Conservation (phyloP, 805 yeast genomes). For the Wickerhamomyces chambardii region DNA sequence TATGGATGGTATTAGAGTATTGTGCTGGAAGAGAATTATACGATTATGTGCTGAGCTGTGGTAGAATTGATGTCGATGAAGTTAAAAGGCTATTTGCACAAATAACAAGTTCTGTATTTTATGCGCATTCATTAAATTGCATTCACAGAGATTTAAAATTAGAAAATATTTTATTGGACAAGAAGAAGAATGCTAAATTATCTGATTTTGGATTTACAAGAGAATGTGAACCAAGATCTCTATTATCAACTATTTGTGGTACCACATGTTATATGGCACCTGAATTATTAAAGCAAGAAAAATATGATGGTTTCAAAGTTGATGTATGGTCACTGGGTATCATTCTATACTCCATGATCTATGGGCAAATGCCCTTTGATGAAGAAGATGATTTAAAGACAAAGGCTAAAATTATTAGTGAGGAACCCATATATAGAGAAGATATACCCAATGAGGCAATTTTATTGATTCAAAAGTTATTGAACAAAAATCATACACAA, state of each 20-base stretch:
- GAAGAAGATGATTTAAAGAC: slow-evolving; percentile 63
- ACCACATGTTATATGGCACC: slow-evolving; percentile 98
- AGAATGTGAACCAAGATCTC: slow-evolving; percentile 47
- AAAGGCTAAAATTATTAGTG: slow-evolving; percentile 48
- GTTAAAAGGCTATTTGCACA: slow-evolving; percentile 51
- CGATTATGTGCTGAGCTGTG: slow-evolving; percentile 48
- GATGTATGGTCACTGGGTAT: slow-evolving; percentile 94
- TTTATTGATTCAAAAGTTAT: slow-evolving; percentile 40
- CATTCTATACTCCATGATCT: slow-evolving; percentile 72
- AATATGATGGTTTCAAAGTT: slow-evolving; percentile 70
- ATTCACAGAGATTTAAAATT: slow-evolving; percentile 81
- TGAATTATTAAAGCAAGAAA: slow-evolving; percentile 60
- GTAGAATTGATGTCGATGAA: slow-evolving; percentile 41
- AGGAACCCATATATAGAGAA: slow-evolving; percentile 51
- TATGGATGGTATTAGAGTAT: slow-evolving; percentile 87
- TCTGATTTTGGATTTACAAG: slow-evolving; percentile 95
- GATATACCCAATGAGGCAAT: slow-evolving; percentile 40
- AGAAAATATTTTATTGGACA: slow-evolving; percentile 64
- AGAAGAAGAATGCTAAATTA: slow-evolving; percentile 54
- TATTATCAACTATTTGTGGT: slow-evolving; percentile 83
- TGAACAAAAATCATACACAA: slow-evolving; percentile 54
- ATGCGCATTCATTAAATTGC: slow-evolving; percentile 70
- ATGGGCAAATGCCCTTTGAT: slow-evolving; percentile 89
- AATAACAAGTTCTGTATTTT: slow-evolving; percentile 46
- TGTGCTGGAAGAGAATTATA: slow-evolving; percentile 78